These are phyloP conservation scores for Ceriops decandra DNA, from an alignment of 345 rosid species.

Conservation along the genomic window DNA sequence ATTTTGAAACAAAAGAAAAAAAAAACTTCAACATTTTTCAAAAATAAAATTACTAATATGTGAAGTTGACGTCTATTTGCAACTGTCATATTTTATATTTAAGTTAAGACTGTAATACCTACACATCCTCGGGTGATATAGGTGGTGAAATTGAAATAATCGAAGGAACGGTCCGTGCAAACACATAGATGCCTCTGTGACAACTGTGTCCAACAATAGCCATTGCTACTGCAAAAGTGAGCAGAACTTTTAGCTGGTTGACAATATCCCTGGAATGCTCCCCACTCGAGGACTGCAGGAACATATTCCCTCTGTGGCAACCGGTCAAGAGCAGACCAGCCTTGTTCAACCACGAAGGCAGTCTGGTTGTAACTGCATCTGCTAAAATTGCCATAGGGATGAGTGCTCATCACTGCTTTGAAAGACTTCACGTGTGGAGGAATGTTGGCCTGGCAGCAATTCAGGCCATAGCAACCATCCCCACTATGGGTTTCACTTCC, in stretches of 20 bases:
- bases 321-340: not conserved
- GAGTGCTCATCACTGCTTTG: not conserved
- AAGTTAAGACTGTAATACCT: not conserved
- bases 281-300: constrained; percentile 12
- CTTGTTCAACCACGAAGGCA: not conserved
- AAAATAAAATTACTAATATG: not conserved
- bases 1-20: too few species aligned
- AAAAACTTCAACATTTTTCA: too few species aligned
- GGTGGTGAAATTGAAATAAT: not conserved
- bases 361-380: not conserved
- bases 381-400: not conserved
- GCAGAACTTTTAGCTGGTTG: not conserved
- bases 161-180: not conserved
- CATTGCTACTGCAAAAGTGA: not conserved
- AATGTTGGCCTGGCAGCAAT: constrained; percentile 9
- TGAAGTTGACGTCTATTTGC: not conserved
- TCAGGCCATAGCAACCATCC: constrained; percentile 9
- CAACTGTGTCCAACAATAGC: not conserved
- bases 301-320: not conserved
- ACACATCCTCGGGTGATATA: not conserved
- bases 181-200: not conserved
- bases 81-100: not conserved
- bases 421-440: constrained; percentile 10
- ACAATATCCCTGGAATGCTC: constrained; percentile 1
- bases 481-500: not conserved